Evolutionary conservation across 1,139 yeast species (phyloP).

Genomic region (Entelexis paramagnoliae): DNA sequence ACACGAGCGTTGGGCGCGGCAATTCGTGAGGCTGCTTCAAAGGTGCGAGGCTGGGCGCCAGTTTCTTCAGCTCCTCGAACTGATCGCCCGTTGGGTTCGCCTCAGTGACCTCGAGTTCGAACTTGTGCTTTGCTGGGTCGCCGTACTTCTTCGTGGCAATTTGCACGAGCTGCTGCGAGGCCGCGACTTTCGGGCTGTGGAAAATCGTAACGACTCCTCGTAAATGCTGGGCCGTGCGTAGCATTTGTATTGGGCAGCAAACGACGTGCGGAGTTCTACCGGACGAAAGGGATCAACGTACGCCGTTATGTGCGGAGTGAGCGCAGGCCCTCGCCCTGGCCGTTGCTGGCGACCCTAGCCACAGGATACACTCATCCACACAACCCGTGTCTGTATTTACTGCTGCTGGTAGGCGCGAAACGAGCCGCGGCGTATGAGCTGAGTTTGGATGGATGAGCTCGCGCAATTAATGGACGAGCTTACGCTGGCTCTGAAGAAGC

Average conservation of each 20-base stretch:
- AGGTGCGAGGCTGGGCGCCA: conserved; percentile 19
- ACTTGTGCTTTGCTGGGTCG: conserved; percentile 26
- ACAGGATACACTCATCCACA: background rate
- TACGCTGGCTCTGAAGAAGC: conserved; percentile 19
- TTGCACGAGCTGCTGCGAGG: conserved; percentile 25
- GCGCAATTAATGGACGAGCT: conserved; percentile 25
- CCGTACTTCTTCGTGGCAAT: conserved; percentile 24
- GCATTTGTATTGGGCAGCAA: conserved; percentile 10
- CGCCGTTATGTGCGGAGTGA: background rate
- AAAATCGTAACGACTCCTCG: conserved; percentile 20
- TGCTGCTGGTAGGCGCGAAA: too few relatives aligned
- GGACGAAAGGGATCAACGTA: background rate
- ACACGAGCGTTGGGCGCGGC: conserved; percentile 32
- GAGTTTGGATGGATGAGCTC: conserved; percentile 16
- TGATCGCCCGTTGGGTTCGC: conserved; percentile 31
- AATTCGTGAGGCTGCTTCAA: conserved; percentile 19
- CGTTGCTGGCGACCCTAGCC: background rate
- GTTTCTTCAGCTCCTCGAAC: conserved; percentile 23
- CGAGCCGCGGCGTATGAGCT: background rate
- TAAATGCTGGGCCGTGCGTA: conserved; percentile 21
- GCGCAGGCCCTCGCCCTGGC: background rate
- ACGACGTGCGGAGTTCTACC: background rate
- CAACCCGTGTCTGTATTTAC: too few relatives aligned
- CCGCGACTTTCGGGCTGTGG: conserved; percentile 23
- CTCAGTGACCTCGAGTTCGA: conserved; percentile 31